These are phyloP conservation scores for Sindora glabra DNA, from an alignment of 306 rosid genomes.

Conservation along the genomic window DNA sequence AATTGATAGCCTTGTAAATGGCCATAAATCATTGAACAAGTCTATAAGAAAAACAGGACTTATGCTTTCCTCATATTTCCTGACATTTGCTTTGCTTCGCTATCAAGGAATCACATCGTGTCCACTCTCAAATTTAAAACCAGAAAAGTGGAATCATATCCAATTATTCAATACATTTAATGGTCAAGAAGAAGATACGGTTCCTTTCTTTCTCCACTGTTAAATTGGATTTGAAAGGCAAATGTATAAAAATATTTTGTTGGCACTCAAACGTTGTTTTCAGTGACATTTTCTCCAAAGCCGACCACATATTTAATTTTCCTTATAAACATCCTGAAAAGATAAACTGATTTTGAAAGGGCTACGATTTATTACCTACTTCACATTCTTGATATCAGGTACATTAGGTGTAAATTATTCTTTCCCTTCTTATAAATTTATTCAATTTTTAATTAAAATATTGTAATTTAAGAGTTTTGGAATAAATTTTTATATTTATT, in stretches of 20 bases:
- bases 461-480: too few species aligned
- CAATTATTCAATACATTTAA: too few species aligned
- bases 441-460: too few species aligned
- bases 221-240: background rate
- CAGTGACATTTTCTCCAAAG: background rate
- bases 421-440: too few species aligned
- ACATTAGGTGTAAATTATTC: too few species aligned
- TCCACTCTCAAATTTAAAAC: background rate
- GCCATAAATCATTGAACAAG: too few species aligned
- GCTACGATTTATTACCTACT: background rate
- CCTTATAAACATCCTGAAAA: background rate
- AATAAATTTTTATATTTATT: too few species aligned
- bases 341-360: background rate
- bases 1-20: background rate
- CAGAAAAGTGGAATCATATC: too few species aligned
- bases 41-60: too few species aligned
- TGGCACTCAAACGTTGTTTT: background rate
- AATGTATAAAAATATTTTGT: background rate
- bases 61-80: background rate
- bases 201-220: background rate
- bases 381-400: background rate
- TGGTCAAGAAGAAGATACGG: too few species aligned
- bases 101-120: slow-evolving; percentile 9
- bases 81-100: background rate
- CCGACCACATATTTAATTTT: background rate